Evolutionary conservation across 225 moss, liverwort and hornwort species (phyloP).

Genomic region (Pseudisothecium myosuroides): DNA sequence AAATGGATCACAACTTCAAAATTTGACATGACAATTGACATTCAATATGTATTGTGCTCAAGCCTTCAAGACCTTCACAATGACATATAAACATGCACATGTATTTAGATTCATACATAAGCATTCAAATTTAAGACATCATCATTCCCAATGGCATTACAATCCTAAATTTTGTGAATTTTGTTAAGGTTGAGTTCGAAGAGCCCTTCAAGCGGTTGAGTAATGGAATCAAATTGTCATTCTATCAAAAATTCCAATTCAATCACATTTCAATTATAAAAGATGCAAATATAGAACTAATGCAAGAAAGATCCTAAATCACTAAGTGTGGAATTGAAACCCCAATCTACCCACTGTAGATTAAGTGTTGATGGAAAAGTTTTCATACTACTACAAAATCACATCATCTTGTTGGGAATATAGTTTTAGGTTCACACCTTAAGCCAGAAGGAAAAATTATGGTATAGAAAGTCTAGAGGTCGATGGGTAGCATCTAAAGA

Average conservation of each 20-base stretch:
- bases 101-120: not conserved
- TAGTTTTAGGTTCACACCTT: no score
- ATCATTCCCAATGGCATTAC: not conserved
- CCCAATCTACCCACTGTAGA: not conserved
- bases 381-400: no score
- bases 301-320: not conserved
- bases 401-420: no score
- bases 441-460: no score
- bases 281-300: not conserved
- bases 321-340: rapidly evolving
- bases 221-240: not conserved
- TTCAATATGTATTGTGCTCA: not conserved
- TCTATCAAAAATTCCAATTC: not conserved
- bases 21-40: not conserved
- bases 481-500: no score
- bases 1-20: not conserved
- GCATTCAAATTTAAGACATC: not conserved
- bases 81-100: not conserved
- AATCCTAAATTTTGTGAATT: not conserved
- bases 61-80: not conserved
- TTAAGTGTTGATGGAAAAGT: no score
- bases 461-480: no score
- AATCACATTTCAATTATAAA: not conserved
- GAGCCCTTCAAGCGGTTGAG: not conserved
- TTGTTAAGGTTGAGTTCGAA: not conserved